Percentiles rank a stretch among this genome's conserved stretches.
These are phyloP conservation scores for Cryphonectria japonica DNA, from an alignment of 2,329 filamentous ascomycete genomes.

Conservation along the genomic window DNA sequence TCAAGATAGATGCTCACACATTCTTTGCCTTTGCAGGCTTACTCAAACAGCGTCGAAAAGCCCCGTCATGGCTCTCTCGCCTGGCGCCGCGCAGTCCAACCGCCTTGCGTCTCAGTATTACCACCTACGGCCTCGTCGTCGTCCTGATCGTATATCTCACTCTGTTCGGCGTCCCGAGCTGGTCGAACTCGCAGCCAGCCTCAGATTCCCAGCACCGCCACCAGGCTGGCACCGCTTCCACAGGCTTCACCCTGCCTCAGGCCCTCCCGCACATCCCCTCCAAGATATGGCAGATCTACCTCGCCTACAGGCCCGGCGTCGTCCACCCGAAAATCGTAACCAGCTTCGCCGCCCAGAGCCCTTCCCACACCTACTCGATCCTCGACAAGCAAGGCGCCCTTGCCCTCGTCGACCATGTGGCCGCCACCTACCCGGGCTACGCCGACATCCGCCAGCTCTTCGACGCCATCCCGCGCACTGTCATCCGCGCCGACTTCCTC, in stretches of 20 bases:
- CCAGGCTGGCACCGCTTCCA: background rate
- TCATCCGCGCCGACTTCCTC: slow-evolving; percentile 33
- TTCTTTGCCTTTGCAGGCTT: background rate
- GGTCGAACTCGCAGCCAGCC: background rate
- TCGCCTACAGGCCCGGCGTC: slow-evolving; percentile 26
- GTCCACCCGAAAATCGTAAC: slow-evolving; percentile 20
- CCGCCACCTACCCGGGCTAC: slow-evolving; percentile 25
- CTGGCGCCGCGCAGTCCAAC: background rate
- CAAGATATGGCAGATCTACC: slow-evolving; percentile 36
- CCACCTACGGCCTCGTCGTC: background rate
- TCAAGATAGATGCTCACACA: background rate
- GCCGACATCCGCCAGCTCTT: slow-evolving; percentile 28
- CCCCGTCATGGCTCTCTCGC: background rate
- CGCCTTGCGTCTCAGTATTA: background rate
- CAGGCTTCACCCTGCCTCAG: background rate
- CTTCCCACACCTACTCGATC: slow-evolving; percentile 32
- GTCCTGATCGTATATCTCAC: background rate
- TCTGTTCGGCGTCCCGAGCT: background rate
- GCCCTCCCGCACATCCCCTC: slow-evolving; percentile 31
- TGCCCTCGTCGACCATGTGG: slow-evolving; percentile 29
- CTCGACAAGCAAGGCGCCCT: slow-evolving; percentile 31
- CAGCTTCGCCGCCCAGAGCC: slow-evolving; percentile 30
- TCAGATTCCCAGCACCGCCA: background rate
- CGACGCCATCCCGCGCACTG: slow-evolving; percentile 27
- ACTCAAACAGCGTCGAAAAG: background rate